A percentile compares a stretch with the other conserved stretches of the same genome.
Evolutionary conservation across 2,329 filamentous ascomycete species (phyloP).

Genomic region (Stenocarpella maydis): DNA sequence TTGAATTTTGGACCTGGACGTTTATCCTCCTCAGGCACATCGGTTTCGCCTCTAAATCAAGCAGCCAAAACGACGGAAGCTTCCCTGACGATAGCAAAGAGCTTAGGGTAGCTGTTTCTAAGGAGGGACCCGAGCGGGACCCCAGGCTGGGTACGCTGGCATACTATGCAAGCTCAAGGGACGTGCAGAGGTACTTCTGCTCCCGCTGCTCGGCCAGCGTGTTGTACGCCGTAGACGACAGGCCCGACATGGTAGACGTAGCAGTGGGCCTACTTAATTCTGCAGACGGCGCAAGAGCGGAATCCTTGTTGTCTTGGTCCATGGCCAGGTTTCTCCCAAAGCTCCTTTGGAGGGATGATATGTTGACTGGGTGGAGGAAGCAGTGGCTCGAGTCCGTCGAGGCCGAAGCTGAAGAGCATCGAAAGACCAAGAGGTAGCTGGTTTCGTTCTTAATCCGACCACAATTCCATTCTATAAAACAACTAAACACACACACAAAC

Average conservation of each 20-base stretch:
- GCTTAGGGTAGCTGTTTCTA: constrained; percentile 48
- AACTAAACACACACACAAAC: too few species aligned
- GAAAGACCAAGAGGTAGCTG: constrained; percentile 38
- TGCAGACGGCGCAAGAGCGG: constrained; percentile 54
- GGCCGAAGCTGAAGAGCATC: constrained; percentile 48
- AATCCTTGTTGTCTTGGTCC: constrained; percentile 53
- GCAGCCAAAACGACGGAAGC: background rate
- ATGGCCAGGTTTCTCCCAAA: constrained; percentile 39
- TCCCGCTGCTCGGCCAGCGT: constrained; percentile 55
- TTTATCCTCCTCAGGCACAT: constrained; percentile 52
- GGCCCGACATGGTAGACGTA: constrained; percentile 52
- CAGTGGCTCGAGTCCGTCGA: constrained; percentile 43
- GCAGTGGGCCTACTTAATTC: constrained; percentile 54
- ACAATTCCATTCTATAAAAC: too few species aligned
- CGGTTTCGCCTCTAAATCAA: constrained; percentile 39
- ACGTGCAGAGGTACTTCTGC: constrained; percentile 59
- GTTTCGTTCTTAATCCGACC: too few species aligned
- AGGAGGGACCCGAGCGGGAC: constrained; percentile 40
- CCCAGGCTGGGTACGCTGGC: constrained; percentile 52
- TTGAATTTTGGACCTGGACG: constrained; percentile 56
- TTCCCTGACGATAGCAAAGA: constrained; percentile 45
- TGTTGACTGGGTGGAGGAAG: constrained; percentile 52
- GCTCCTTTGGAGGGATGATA: constrained; percentile 45
- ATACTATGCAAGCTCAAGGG: constrained; percentile 52
- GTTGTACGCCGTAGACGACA: constrained; percentile 53